Evolutionary conservation across 2,329 filamentous ascomycete species (phyloP).

Genomic region (Raffaelea arxii): DNA sequence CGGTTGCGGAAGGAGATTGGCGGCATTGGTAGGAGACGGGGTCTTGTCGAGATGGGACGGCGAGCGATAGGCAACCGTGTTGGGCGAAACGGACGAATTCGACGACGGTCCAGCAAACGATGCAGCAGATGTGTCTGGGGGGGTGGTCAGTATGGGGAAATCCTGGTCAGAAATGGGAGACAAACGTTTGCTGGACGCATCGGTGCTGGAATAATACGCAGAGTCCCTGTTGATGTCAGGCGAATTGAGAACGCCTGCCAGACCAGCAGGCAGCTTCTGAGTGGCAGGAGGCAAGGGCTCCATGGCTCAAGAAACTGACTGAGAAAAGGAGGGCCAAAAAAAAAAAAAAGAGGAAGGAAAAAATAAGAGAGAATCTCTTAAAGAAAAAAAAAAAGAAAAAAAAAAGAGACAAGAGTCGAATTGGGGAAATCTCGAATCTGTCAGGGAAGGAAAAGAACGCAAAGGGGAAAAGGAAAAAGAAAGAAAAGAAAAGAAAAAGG

Average conservation of each 20-base stretch:
- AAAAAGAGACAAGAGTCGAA: neutral
- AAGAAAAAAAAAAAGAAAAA: neutral
- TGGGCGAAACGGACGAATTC: constrained; percentile 21
- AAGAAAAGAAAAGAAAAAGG: neutral
- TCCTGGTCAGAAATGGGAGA: constrained; percentile 11
- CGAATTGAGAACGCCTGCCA: constrained; percentile 41
- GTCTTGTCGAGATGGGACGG: constrained; percentile 41
- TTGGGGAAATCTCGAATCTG: neutral
- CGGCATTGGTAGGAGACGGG: constrained; percentile 45
- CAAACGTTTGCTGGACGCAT: constrained; percentile 42
- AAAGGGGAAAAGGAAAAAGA: neutral
- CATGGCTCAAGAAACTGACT: constrained; percentile 18
- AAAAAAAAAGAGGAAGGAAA: neutral
- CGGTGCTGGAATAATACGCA: constrained; percentile 39
- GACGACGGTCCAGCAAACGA: constrained; percentile 26
- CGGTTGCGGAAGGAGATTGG: constrained; percentile 40
- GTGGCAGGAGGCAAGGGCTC: constrained; percentile 27
- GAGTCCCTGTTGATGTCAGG: constrained; percentile 42
- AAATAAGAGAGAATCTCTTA: neutral
- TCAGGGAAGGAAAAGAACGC: neutral
- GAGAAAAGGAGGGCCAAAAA: neutral
- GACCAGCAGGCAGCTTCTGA: constrained; percentile 36
- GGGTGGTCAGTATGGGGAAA: constrained; percentile 6
- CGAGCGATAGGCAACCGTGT: constrained; percentile 6
- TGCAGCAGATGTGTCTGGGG: constrained; percentile 31